phyloP scores from a whole-genome alignment of 352 stramenopile species.

The Phytopythium sindhum region DNA sequence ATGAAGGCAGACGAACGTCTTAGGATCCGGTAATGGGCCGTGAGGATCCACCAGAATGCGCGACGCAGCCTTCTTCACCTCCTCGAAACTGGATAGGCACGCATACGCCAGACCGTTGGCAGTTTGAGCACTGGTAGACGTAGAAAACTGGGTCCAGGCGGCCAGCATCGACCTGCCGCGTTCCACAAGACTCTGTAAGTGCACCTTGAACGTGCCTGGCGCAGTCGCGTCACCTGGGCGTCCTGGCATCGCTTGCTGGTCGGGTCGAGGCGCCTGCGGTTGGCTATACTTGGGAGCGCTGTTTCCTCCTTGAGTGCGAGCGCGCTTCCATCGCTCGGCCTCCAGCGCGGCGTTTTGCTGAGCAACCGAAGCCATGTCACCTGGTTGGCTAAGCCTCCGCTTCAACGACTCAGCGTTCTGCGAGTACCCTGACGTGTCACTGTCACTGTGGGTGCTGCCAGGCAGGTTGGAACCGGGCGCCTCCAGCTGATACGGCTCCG shows the following conservation, averaged over 20 bases:
- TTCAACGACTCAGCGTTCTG: slow-evolving; percentile 36
- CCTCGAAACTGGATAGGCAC: slow-evolving; percentile 74
- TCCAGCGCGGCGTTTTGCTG: slow-evolving; percentile 18
- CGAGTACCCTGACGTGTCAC: slow-evolving; percentile 2
- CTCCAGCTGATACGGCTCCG: slow-evolving; percentile 11
- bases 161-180: slow-evolving; percentile 64
- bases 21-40: slow-evolving; percentile 34
- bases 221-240: slow-evolving; percentile 6
- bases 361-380: not conserved
- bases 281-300: not conserved
- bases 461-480: not conserved
- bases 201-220: slow-evolving; percentile 40
- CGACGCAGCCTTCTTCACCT: slow-evolving; percentile 71
- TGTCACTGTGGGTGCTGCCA: not conserved
- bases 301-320: slow-evolving; percentile 1
- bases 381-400: slow-evolving; percentile 25
- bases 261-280: not conserved
- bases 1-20: slow-evolving; percentile 78
- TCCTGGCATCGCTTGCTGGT: slow-evolving; percentile 9
- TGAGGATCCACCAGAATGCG: slow-evolving; percentile 56
- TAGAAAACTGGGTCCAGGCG: slow-evolving; percentile 74
- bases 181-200: slow-evolving; percentile 62
- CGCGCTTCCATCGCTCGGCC: slow-evolving; percentile 33
- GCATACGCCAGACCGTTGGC: slow-evolving; percentile 58
- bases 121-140: slow-evolving; percentile 38